These are phyloP conservation scores for Exophiala calicioides DNA, from an alignment of 2,329 filamentous ascomycete species.

Conservation along the genomic window DNA sequence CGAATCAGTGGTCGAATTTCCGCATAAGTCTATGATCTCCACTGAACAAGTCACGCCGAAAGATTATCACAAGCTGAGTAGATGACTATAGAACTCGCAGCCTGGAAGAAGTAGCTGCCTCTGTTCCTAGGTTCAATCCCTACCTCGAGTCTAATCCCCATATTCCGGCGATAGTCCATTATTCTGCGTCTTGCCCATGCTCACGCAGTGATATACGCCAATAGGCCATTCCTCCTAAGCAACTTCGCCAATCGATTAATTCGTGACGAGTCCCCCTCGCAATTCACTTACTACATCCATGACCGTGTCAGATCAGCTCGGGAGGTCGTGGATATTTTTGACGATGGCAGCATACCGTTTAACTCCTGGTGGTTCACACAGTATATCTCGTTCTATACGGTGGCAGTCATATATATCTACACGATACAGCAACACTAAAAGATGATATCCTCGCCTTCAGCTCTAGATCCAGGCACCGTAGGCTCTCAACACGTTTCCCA, in stretches of 20 bases:
- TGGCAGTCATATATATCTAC: slow-evolving; percentile 10
- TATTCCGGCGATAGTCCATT: neutral
- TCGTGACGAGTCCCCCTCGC: neutral
- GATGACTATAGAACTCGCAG: neutral
- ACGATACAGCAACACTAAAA: slow-evolving; percentile 5
- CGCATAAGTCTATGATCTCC: slow-evolving; percentile 1
- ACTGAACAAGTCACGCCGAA: neutral
- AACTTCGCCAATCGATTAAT: neutral
- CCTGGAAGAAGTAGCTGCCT: neutral
- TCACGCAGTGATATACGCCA: neutral
- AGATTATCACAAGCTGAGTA: neutral
- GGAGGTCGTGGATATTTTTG: neutral
- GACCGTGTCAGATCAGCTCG: neutral
- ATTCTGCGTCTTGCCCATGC: neutral
- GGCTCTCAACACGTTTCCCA: neutral
- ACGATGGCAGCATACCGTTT: slow-evolving; percentile 1
- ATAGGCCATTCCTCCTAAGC: slow-evolving; percentile 2
- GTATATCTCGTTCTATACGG: slow-evolving; percentile 8
- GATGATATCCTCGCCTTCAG: neutral
- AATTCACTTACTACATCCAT: neutral
- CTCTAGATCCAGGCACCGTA: neutral
- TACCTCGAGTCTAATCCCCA: slow-evolving; percentile 1
- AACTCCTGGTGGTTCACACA: slow-evolving; percentile 8
- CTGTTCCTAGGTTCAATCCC: slow-evolving; percentile 1
- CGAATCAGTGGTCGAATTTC: slow-evolving; percentile 2